Conservation (phyloP, 75 land plant species). For the Selaginella moellendorffii region DNA sequence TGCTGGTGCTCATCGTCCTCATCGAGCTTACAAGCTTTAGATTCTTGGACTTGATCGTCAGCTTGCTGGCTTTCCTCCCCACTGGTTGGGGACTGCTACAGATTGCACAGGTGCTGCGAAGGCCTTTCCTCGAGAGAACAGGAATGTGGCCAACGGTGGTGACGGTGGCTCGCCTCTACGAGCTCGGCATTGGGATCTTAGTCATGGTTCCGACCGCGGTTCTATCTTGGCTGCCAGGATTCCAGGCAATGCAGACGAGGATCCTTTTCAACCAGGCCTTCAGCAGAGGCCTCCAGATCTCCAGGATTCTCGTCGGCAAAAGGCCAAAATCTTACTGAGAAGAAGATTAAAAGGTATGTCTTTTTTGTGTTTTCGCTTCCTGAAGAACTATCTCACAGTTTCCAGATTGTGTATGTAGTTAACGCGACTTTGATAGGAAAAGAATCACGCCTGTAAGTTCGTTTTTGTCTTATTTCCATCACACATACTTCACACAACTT, state of each 20-base stretch:
- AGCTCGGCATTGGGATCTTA: conserved; percentile 54
- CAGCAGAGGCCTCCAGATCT: conserved; percentile 81
- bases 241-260: conserved; percentile 84
- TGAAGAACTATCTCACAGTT: too few species aligned
- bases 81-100: conserved; percentile 79
- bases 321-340: too few species aligned
- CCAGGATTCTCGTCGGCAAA: conserved; percentile 58
- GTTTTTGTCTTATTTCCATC: too few species aligned
- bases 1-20: conserved; percentile 38
- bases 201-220: conserved; percentile 71
- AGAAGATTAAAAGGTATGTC: too few species aligned
- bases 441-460: too few species aligned
- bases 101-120: conserved; percentile 9
- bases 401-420: too few species aligned
- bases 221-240: conserved; percentile 93
- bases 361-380: too few species aligned
- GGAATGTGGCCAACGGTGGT: conserved; percentile 43
- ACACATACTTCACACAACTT: too few species aligned
- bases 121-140: conserved; percentile 5
- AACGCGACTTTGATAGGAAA: too few species aligned
- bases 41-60: conserved; percentile 43
- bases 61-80: conserved; percentile 69
- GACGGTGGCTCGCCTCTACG: conserved; percentile 71
- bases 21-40: conserved; percentile 34
- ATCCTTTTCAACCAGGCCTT: conserved; percentile 89